These are phyloP conservation scores for Paraphaeosphaeria sporulosa DNA, from an alignment of 2,329 filamentous ascomycete species.

Conservation along the genomic window DNA sequence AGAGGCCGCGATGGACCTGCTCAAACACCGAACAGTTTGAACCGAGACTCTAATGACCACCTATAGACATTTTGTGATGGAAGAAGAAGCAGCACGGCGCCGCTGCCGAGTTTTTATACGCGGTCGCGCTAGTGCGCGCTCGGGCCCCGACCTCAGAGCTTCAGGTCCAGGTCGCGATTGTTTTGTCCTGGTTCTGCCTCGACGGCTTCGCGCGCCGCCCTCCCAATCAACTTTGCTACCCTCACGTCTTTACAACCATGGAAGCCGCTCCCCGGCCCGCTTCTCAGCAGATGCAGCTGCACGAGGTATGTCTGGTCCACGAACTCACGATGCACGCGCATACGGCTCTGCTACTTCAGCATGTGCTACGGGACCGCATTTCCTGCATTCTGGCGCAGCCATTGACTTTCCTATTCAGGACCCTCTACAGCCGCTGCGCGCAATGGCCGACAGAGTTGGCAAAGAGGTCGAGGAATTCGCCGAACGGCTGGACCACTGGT, in stretches of 20 bases:
- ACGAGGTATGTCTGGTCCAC: slow-evolving; percentile 3
- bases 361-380: slow-evolving; percentile 1
- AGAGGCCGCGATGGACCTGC: slow-evolving; percentile 82
- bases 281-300: background rate
- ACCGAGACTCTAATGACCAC: slow-evolving; percentile 99
- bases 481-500: slow-evolving; percentile 78
- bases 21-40: slow-evolving; percentile 86
- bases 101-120: slow-evolving; percentile 28
- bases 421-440: slow-evolving; percentile 66
- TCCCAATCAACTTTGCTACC: slow-evolving; percentile 3
- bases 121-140: slow-evolving; percentile 28
- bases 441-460: slow-evolving; percentile 73
- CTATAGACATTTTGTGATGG: slow-evolving; percentile 73
- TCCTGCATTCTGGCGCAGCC: slow-evolving; percentile 24
- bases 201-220: background rate
- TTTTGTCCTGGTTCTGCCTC: slow-evolving; percentile 26
- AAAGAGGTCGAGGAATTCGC: slow-evolving; percentile 89
- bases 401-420: slow-evolving; percentile 37
- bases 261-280: background rate
- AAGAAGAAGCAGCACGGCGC: slow-evolving; percentile 52
- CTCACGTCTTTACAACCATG: slow-evolving; percentile 60
- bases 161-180: slow-evolving; percentile 26
- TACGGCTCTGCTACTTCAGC: slow-evolving; percentile 12
- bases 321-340: background rate
- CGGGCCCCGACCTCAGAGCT: slow-evolving; percentile 17